These are phyloP conservation scores for Aphanoascus verrucosus DNA, from an alignment of 2,329 filamentous ascomycete species.

Conservation along the genomic window DNA sequence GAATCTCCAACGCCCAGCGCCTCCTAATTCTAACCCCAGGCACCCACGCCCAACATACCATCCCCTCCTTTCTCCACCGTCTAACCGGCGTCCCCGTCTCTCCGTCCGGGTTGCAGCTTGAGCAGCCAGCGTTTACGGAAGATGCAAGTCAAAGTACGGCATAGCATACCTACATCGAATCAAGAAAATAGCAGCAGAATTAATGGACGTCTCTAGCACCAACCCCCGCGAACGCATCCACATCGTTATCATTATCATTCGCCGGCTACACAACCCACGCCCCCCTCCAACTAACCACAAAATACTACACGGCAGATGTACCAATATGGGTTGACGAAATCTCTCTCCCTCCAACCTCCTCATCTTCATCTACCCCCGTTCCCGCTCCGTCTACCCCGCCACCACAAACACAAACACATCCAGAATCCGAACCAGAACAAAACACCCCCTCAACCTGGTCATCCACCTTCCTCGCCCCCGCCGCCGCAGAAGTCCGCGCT, in stretches of 20 bases:
- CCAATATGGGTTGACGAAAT: conserved; percentile 41
- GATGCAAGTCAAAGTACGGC: background rate
- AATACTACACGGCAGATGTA: conserved; percentile 37
- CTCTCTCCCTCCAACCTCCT: conserved; percentile 18
- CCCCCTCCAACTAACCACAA: conserved; percentile 32
- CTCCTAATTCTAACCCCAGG: conserved; percentile 34
- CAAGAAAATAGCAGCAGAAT: too few relatives aligned
- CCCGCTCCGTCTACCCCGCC: background rate
- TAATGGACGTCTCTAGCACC: conserved; percentile 10
- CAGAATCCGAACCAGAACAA: background rate
- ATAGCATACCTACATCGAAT: background rate
- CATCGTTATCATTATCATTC: conserved; percentile 26
- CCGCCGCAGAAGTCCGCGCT: conserved; percentile 36
- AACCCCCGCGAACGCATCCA: background rate
- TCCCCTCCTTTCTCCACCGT: conserved; percentile 30
- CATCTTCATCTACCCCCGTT: background rate
- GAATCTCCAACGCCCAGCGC: conserved; percentile 32
- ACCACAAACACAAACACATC: too few relatives aligned
- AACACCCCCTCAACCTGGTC: conserved; percentile 26
- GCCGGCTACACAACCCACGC: conserved; percentile 39
- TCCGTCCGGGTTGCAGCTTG: conserved; percentile 15
- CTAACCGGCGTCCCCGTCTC: conserved; percentile 27
- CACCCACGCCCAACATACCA: conserved; percentile 26
- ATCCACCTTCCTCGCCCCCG: conserved; percentile 31
- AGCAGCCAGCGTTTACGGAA: background rate